Conservation (phyloP, 768 basidiomycete genomes). For the Mycena kentingensis region DNA sequence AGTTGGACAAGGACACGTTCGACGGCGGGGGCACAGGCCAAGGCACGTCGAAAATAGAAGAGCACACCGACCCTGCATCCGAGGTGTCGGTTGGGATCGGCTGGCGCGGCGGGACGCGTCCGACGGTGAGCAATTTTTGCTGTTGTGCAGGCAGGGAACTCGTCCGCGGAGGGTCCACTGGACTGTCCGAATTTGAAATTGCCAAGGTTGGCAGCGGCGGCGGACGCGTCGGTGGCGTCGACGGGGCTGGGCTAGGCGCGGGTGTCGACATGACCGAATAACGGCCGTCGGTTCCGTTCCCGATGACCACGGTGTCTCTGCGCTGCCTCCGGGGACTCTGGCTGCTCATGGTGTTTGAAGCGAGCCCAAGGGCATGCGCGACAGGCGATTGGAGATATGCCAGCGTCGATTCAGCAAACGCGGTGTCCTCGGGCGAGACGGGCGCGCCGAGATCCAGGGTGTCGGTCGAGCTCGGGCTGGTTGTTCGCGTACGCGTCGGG, state of each 20-base stretch:
- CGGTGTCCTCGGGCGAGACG: background rate
- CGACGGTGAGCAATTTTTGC: no score
- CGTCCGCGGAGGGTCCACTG: background rate
- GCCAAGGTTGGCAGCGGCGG: background rate
- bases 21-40: background rate
- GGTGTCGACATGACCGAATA: slow-evolving; percentile 1
- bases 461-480: background rate
- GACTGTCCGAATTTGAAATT: background rate
- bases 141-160: background rate
- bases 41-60: background rate
- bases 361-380: background rate
- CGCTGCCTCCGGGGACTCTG: background rate
- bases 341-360: background rate
- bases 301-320: background rate
- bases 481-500: background rate
- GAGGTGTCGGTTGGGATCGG: background rate
- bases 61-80: background rate
- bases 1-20: no score
- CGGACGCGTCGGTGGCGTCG: background rate
- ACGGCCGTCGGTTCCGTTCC: background rate
- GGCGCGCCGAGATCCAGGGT: background rate
- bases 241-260: background rate
- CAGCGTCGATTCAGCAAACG: background rate
- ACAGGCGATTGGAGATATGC: background rate
- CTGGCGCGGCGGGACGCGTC: background rate